Conservation (phyloP, 2,329 filamentous ascomycete genomes). For the Bipolaris sorokiniana region DNA sequence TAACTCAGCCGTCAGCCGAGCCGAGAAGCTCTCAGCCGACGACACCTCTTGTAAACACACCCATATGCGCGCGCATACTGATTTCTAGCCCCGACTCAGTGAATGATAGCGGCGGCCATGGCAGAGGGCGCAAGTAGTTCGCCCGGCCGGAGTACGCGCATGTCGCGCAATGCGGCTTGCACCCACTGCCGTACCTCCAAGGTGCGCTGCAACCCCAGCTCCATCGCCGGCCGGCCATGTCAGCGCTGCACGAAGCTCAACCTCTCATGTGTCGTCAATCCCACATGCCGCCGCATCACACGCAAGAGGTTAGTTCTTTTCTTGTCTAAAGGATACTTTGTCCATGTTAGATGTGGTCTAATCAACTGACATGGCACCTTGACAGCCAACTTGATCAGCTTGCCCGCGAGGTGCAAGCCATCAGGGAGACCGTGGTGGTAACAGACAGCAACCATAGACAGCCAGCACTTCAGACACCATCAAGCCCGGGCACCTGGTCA, state of each 20-base stretch:
- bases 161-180: background rate
- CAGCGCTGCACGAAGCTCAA: background rate
- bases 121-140: background rate
- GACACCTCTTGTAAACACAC: background rate
- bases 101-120: background rate
- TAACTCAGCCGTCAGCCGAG: background rate
- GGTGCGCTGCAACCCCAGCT: slow-evolving; percentile 2
- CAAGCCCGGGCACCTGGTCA: background rate
- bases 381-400: slow-evolving; percentile 1
- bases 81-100: background rate
- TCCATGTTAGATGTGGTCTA: background rate
- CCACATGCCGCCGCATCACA: background rate
- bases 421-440: background rate
- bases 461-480: background rate
- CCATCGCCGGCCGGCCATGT: background rate
- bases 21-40: background rate
- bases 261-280: background rate
- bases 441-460: background rate
- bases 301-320: background rate
- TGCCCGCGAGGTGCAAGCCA: background rate
- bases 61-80: background rate
- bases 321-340: background rate
- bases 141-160: background rate
- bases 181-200: background rate
- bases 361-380: background rate